These are phyloP conservation scores for Podospora bellae-mahoneyi DNA, from an alignment of 495 filamentous ascomycete genomes.

Conservation along the genomic window DNA sequence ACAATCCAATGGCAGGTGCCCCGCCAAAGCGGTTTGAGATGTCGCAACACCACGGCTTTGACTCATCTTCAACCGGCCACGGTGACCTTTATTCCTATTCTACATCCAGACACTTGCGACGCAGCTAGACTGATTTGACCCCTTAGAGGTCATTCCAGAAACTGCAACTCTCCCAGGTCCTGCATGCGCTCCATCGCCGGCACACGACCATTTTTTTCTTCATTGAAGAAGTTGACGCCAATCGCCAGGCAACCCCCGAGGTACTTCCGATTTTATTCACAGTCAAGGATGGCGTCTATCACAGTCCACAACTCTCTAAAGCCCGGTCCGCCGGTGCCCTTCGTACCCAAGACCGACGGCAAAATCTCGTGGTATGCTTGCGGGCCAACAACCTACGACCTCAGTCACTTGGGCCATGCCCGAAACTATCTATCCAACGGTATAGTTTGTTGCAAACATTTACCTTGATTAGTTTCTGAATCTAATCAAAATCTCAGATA, in stretches of 20 bases:
- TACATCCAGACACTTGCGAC: neutral
- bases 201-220: conserved; percentile 20
- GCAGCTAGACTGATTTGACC: neutral
- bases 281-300: conserved; percentile 46
- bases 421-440: neutral
- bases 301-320: conserved; percentile 76
- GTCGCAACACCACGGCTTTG: conserved; percentile 15
- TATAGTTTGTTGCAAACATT: neutral
- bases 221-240: conserved; percentile 22
- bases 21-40: conserved; percentile 7
- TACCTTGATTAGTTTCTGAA: neutral
- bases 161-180: conserved; percentile 10
- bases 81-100: conserved; percentile 23
- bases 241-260: conserved; percentile 18
- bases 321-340: conserved; percentile 63
- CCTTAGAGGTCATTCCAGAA: neutral
- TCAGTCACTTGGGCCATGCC: conserved; percentile 78
- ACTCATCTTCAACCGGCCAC: conserved; percentile 30
- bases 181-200: conserved; percentile 27
- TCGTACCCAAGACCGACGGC: conserved; percentile 69
- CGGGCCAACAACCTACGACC: conserved; percentile 91
- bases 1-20: conserved; percentile 7
- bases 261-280: conserved; percentile 18
- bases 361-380: conserved; percentile 87
- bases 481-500: conserved; percentile 67